phyloP scores from a whole-genome alignment of 192 early-diverging fungal species.

The Coemansia sp. region DNA sequence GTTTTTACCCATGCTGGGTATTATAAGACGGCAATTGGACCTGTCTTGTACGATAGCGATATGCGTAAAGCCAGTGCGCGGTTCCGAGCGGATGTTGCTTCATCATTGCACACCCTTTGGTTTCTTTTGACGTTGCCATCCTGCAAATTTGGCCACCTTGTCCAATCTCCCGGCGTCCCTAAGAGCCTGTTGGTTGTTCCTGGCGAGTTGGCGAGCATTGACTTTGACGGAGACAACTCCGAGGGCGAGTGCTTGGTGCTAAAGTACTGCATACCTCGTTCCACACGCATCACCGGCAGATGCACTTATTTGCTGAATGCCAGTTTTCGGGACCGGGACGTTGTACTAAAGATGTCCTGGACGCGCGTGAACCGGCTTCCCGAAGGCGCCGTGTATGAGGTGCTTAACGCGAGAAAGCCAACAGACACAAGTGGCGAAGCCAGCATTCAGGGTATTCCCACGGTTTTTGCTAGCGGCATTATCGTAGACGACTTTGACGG shows the following conservation, averaged over 20 bases:
- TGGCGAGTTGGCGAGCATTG: too few relatives aligned
- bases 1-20: slow-evolving; percentile 3
- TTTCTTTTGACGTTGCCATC: background rate
- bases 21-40: background rate
- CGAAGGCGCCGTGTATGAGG: slow-evolving; percentile 12
- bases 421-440: background rate
- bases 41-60: background rate
- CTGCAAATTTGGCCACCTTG: background rate
- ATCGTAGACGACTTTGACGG: background rate
- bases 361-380: background rate
- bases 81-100: background rate
- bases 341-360: slow-evolving; percentile 5
- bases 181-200: too few relatives aligned
- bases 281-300: background rate
- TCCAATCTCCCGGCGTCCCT: too few relatives aligned
- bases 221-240: too few relatives aligned
- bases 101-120: background rate
- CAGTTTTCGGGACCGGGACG: background rate
- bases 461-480: background rate
- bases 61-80: background rate
- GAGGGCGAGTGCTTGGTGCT: too few relatives aligned
- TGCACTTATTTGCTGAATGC: background rate
- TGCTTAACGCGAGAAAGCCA: background rate
- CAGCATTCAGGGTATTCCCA: background rate
- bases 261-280: background rate